Evolutionary conservation across 1,139 yeast species (phyloP), one percentile per base, ranked within the genome.

Genomic region (Protomyces pachydermus): DNA sequence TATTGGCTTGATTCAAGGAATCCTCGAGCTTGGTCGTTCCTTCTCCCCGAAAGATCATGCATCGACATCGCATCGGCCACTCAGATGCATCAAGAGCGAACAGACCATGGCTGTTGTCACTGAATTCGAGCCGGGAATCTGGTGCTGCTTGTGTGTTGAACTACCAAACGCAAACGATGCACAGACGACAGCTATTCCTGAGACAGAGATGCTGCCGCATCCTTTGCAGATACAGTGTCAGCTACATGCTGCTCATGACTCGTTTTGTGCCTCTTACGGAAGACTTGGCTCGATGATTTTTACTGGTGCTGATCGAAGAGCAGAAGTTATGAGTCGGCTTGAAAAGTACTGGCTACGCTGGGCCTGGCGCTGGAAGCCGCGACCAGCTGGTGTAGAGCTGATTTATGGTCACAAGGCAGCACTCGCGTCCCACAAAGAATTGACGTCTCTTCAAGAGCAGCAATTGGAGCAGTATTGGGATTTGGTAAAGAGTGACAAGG

Each of bases 1-100:
- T 48, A 68, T 69, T 42, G 71, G 71, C 1, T 63, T 69, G n/a
- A 65, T 67, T 23, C 71, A 69, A 57, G 71, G 71, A 20, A 66
- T 69, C 18, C 37, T 69, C 20, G 68, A 69, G n/a, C 68, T 69
- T 45, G 70, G 71, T 3, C 61, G 67, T 61, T 68, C 60, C 10
- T 60, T 64, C 25, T 35, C 60, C 20, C 38, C 28, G 28, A 39
- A 16, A 5, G 32, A 28, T 38, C 39, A 6, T 16, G 53, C 20
- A 6, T 37, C 18, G 28, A 16, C 3, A 8, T 16, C 48, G 12
- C 20, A 3, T 8, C 54, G 56, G 39, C 69, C 68, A 18, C 67
- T 68, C 9, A 65, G 65, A 42, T 62, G 66, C 14, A 65, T 68
- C 50, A 68, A 67, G 46, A 68, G 69, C 23, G 54, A 66, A 20